Percentiles rank a stretch among this genome's conserved stretches.
Evolutionary conservation across 2,329 filamentous ascomycete species (phyloP).

Genomic region (Zasmidium cellare): DNA sequence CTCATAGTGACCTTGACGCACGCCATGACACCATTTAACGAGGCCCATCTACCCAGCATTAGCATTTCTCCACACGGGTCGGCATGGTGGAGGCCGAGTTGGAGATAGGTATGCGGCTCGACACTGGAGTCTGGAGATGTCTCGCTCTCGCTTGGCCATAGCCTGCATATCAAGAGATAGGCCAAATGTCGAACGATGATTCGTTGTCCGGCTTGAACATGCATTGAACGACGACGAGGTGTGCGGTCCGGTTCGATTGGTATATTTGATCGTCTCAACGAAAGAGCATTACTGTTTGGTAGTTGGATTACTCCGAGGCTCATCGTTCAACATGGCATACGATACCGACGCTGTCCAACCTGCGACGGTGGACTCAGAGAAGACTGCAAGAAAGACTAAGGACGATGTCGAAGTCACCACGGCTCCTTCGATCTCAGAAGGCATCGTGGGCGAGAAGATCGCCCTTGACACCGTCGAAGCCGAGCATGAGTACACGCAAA

Average conservation of each 20-base stretch:
- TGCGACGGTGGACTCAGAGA: not conserved
- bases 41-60: too few relatives aligned
- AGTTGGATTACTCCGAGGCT: not conserved
- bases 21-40: too few relatives aligned
- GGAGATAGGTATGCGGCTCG: too few relatives aligned
- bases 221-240: not conserved
- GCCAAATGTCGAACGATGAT: not conserved
- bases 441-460: constrained; percentile 5
- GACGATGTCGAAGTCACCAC: not conserved
- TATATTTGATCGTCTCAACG: not conserved
- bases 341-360: not conserved
- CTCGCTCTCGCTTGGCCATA: not conserved
- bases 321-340: not conserved
- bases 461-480: constrained; percentile 12
- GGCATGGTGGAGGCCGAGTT: too few relatives aligned
- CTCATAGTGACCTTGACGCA: too few relatives aligned
- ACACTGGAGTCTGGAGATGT: too few relatives aligned
- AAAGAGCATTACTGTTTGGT: not conserved
- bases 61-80: too few relatives aligned
- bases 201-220: not conserved
- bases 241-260: not conserved
- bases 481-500: constrained; percentile 6
- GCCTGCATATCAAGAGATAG: not conserved
- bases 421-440: constrained; percentile 4
- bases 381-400: not conserved